Conservation (phyloP, 371 early-diverging fungal genomes). For the Mortierella sp. region DNA sequence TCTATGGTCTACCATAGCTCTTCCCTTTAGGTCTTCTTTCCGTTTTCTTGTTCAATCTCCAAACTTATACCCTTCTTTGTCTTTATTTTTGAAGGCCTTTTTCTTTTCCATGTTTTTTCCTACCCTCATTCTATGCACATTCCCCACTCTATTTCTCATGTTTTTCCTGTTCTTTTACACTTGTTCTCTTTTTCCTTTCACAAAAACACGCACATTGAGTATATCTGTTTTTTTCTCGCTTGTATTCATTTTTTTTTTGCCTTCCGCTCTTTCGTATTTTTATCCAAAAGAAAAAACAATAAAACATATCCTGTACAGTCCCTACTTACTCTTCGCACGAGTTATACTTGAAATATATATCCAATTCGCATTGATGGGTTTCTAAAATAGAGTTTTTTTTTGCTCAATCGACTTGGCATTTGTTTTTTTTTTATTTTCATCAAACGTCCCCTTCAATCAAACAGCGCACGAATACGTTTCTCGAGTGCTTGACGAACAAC, state of each 20-base stretch:
- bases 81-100: neutral
- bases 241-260: neutral
- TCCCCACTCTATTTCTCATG: slow-evolving; percentile 1
- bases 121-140: neutral
- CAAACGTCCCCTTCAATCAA: neutral
- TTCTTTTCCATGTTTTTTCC: neutral
- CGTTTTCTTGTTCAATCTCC: neutral
- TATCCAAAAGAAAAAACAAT: neutral
- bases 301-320: no score
- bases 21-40: slow-evolving; percentile 21
- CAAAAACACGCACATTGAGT: neutral
- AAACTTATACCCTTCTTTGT: neutral
- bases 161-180: neutral
- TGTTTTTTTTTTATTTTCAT: neutral
- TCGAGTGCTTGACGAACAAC: slow-evolving; percentile 24
- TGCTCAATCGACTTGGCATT: no score
- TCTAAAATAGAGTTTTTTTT: no score
- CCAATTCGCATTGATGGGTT: no score
- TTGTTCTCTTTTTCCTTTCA: neutral
- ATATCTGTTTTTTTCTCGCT: neutral
- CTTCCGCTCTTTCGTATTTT: neutral
- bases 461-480: slow-evolving; percentile 20
- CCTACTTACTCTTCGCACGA: no score
- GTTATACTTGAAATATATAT: no score
- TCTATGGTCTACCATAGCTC: slow-evolving; percentile 58